Base-by-base conservation (phyloP, 352 stramenopile genomes). In the Pythium guiyangense region DNA sequence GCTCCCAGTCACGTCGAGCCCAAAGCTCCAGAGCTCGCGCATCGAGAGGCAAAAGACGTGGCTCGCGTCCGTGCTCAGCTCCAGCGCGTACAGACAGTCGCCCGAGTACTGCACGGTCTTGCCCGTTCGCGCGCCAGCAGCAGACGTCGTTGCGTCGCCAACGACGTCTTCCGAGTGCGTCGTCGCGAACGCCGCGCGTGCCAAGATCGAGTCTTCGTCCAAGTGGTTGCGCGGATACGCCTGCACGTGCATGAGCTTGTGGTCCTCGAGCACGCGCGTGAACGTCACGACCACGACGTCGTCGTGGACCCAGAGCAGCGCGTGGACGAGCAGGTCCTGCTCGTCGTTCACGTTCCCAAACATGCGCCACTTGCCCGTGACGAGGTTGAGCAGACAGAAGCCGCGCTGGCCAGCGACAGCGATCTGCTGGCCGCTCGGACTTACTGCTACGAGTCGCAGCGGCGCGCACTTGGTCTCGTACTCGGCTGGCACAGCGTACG, bases 331-430 rank as follows among this genome's bases (percentile, higher is more conserved):
- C 57, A 92, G 71, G 43, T 92, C 83, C 44, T 90, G 82, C 57
- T 94, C 85, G 29, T 92, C 79, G 47, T 90, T 84, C 37, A 92
- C 79, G 40, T 92, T 94, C 37, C 85, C 85, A 68, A 94, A 94
- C 57, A 90, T 66, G 4, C 82, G 70, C 85, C 85, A 94, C 59
- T 92, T 92, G 29, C 73, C 76, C 6, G 73, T 90, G 17, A 63
- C 42, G 27, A 80, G 22, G 40, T 92, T 92, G 3, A 90, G 62
- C 34, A 94, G 49, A 51, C 79, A 91, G 44, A 94, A 91, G 1
- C 82, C 85, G 54, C 71, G 66, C 59, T 88, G 70, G 11, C 85
- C 85, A 3, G 85, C 83, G 17, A 94, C 77, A 0, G 79, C 80
- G 53, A 92, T 58, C 11, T 90, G 77, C 39, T 84, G 75, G 3